phyloP scores from a whole-genome alignment of 2,329 filamentous ascomycete genomes.

The Fusarium goolgardi region DNA sequence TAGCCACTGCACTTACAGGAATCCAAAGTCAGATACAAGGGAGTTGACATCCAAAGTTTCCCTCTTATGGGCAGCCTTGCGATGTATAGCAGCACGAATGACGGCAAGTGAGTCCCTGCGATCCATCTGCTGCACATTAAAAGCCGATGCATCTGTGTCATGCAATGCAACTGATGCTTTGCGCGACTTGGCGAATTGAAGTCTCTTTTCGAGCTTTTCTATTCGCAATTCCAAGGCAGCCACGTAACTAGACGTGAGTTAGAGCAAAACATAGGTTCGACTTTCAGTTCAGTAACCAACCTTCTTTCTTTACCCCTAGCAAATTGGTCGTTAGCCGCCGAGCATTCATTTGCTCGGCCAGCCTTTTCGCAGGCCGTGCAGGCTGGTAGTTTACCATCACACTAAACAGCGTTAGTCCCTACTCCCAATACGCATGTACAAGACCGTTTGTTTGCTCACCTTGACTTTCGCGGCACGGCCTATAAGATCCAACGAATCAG shows the following conservation, averaged over 20 bases:
- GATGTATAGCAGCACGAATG: constrained; percentile 72
- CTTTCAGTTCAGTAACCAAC: constrained; percentile 53
- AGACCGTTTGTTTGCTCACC: constrained; percentile 55
- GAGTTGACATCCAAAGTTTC: constrained; percentile 92
- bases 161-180: constrained; percentile 77
- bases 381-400: constrained; percentile 93
- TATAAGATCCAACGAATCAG: constrained; percentile 10
- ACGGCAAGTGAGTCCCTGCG: constrained; percentile 72
- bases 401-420: constrained; percentile 61
- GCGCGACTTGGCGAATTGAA: constrained; percentile 76
- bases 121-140: constrained; percentile 57
- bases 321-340: constrained; percentile 95
- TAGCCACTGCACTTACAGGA: constrained; percentile 68
- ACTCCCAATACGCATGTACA: neutral
- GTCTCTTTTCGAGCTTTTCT: constrained; percentile 84
- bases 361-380: constrained; percentile 96
- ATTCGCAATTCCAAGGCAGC: constrained; percentile 92
- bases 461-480: constrained; percentile 93
- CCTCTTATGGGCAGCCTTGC: constrained; percentile 70
- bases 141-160: constrained; percentile 62
- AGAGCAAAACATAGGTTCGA: constrained; percentile 5
- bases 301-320: constrained; percentile 94
- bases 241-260: constrained; percentile 73
- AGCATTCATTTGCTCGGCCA: constrained; percentile 87
- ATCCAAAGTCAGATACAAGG: constrained; percentile 92